Evolutionary conservation across 192 early-diverging fungal genomes (phyloP).

Genomic region (Cladochytrium replicatum): DNA sequence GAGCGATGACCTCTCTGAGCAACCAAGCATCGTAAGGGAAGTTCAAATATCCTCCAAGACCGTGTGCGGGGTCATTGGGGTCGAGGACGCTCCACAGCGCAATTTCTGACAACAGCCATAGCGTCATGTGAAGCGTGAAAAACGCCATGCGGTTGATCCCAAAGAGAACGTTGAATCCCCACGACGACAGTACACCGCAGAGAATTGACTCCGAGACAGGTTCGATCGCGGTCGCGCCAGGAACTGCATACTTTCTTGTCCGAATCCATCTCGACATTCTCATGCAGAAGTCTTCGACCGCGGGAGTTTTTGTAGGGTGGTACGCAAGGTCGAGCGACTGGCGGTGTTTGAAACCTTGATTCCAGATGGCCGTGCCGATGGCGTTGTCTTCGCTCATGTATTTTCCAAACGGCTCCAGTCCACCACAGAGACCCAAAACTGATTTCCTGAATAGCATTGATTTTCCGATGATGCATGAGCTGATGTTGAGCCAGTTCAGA

Average conservation of each 20-base stretch:
- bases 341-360: conserved; percentile 61
- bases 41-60: too few species aligned
- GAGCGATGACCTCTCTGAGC: conserved; percentile 66
- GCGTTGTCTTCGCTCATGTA: conserved; percentile 95
- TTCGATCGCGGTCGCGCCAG: conserved; percentile 78
- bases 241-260: conserved; percentile 86
- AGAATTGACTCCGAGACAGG: conserved; percentile 87
- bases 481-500: conserved; percentile 77
- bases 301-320: conserved; percentile 69
- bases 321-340: conserved; percentile 83
- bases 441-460: conserved; percentile 84
- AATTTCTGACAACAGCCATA: conserved; percentile 46
- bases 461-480: conserved; percentile 90
- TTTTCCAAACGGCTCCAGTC: conserved; percentile 73
- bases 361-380: conserved; percentile 78
- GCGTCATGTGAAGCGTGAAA: conserved; percentile 37
- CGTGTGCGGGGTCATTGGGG: too few species aligned
- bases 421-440: conserved; percentile 69
- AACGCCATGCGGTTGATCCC: conserved; percentile 34
- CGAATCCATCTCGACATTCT: conserved; percentile 89
- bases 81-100: conserved; percentile 35
- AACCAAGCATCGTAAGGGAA: conserved; percentile 62
- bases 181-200: conserved; percentile 61
- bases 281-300: conserved; percentile 68
- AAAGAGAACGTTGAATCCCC: conserved; percentile 51